Percentiles rank a stretch among this genome's conserved stretches.
Conservation (phyloP, 1,139 yeast species). For the Kodamaea fungicola region DNA sequence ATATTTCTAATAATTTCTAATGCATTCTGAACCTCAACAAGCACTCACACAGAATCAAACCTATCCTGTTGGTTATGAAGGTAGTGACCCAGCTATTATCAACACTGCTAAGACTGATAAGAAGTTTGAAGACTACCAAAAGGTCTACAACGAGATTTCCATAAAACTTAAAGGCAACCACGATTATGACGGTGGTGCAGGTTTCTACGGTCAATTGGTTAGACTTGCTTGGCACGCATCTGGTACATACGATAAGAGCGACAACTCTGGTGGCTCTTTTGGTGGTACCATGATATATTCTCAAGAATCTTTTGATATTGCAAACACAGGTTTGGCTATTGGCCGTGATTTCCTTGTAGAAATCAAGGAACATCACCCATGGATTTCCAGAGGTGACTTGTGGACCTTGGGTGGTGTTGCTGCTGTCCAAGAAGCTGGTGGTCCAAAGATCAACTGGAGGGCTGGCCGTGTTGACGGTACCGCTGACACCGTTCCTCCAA, state of each 20-base stretch:
- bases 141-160: constrained; percentile 79
- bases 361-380: constrained; percentile 59
- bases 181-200: constrained; percentile 70
- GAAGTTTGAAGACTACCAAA: constrained; percentile 58
- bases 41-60: no score
- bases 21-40: no score
- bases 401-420: constrained; percentile 85
- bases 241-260: constrained; percentile 62
- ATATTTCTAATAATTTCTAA: no score
- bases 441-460: constrained; percentile 86
- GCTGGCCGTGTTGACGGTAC: constrained; percentile 69
- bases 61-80: background rate
- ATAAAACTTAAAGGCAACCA: constrained; percentile 68
- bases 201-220: constrained; percentile 60
- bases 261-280: constrained; percentile 70
- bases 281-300: constrained; percentile 79
- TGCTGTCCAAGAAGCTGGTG: constrained; percentile 82
- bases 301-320: constrained; percentile 66
- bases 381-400: constrained; percentile 84
- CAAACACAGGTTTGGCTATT: constrained; percentile 67
- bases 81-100: constrained; percentile 19
- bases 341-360: constrained; percentile 66
- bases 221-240: constrained; percentile 77
- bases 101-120: constrained; percentile 25
- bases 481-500: constrained; percentile 48